These are phyloP conservation scores for Penicillium alfredii DNA, from an alignment of 495 filamentous ascomycete species.

Conservation along the genomic window DNA sequence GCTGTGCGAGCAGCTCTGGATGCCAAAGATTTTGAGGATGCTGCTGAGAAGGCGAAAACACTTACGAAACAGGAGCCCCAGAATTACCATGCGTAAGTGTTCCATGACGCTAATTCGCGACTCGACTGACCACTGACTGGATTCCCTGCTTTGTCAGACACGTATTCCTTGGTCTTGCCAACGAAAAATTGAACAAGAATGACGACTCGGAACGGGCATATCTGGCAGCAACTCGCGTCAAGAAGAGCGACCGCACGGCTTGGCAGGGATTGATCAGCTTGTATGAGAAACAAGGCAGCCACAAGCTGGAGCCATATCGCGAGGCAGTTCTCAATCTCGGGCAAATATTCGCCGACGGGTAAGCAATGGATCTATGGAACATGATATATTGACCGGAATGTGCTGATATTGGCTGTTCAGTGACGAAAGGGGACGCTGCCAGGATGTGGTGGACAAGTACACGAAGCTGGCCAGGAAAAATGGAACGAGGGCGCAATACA, in stretches of 20 bases:
- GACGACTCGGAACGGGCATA: slow-evolving; percentile 73
- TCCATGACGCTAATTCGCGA: neutral
- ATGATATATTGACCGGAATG: no score
- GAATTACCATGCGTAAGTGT: slow-evolving; percentile 72
- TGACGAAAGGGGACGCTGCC: slow-evolving; percentile 63
- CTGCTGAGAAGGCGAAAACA: slow-evolving; percentile 58
- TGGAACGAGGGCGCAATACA: slow-evolving; percentile 66
- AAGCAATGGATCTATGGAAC: no score
- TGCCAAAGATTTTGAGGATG: slow-evolving; percentile 70
- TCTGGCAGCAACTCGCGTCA: slow-evolving; percentile 61
- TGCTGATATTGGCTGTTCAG: no score
- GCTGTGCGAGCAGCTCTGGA: slow-evolving; percentile 74
- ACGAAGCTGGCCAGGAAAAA: slow-evolving; percentile 59
- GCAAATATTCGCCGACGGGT: slow-evolving; percentile 62
- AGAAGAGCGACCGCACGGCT: slow-evolving; percentile 58
- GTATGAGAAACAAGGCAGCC: slow-evolving; percentile 67
- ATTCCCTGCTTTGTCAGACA: slow-evolving; percentile 41
- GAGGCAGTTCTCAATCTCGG: slow-evolving; percentile 64
- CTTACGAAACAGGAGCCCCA: slow-evolving; percentile 65
- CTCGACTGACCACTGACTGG: slow-evolving; percentile 6
- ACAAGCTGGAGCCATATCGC: slow-evolving; percentile 68
- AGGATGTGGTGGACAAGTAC: slow-evolving; percentile 78
- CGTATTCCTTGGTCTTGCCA: slow-evolving; percentile 74
- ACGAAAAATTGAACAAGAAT: slow-evolving; percentile 64
- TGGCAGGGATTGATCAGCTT: slow-evolving; percentile 89